A percentile compares a stretch with the other conserved stretches of the same genome.
Conservation (phyloP, 2,329 filamentous ascomycete genomes). For the Bisporella sp. region DNA sequence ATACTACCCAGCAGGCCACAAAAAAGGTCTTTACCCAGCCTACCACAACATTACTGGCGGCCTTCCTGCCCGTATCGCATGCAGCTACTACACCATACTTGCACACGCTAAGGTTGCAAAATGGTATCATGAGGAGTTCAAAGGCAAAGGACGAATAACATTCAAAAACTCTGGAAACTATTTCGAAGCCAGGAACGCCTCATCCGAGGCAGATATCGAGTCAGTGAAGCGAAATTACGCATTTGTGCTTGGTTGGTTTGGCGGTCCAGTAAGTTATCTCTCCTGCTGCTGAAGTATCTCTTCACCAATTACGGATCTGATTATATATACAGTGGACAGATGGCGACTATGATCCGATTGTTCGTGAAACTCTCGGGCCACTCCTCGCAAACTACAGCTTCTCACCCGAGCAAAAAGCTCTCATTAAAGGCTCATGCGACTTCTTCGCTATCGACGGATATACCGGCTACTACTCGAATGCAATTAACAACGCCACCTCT, state of each 20-base stretch:
- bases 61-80: constrained; percentile 33
- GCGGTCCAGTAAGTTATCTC: constrained; percentile 24
- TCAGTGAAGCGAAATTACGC: constrained; percentile 30
- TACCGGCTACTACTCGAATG: constrained; percentile 40
- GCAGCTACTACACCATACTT: constrained; percentile 39
- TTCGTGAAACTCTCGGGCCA: constrained; percentile 39
- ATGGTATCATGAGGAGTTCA: constrained; percentile 48
- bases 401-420: constrained; percentile 39
- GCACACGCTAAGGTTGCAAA: constrained; percentile 42
- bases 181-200: constrained; percentile 37
- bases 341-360: constrained; percentile 40
- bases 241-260: constrained; percentile 41
- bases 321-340: constrained; percentile 41
- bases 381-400: constrained; percentile 31
- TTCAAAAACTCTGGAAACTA: constrained; percentile 38
- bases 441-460: constrained; percentile 53
- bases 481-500: constrained; percentile 26
- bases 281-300: constrained; percentile 13
- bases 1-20: constrained; percentile 34
- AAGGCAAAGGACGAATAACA: constrained; percentile 41
- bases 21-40: constrained; percentile 33
- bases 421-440: constrained; percentile 44
- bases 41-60: constrained; percentile 36
- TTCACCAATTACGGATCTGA: constrained; percentile 20
- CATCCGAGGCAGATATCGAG: constrained; percentile 18